A percentile compares a stretch with the other conserved stretches of the same genome.
phyloP scores from a whole-genome alignment of 2,329 filamentous ascomycete species.

The Tolypocladium sp. region DNA sequence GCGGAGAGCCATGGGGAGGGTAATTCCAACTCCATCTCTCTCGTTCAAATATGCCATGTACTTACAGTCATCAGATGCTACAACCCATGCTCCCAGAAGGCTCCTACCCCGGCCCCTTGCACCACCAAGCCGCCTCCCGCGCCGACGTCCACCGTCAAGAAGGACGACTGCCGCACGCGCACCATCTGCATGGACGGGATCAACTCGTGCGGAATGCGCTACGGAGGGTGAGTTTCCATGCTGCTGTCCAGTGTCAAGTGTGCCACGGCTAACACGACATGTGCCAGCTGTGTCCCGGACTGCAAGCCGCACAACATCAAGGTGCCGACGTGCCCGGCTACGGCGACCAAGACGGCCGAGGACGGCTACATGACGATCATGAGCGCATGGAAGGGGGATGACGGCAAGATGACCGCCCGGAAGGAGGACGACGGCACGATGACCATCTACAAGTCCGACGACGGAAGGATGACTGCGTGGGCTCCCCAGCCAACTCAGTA shows the following conservation, averaged over 20 bases:
- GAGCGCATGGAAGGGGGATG: background rate
- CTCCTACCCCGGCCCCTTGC: constrained; percentile 11
- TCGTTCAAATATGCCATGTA: background rate
- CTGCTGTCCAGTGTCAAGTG: background rate
- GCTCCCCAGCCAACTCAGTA: constrained; percentile 2
- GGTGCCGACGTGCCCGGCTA: constrained; percentile 9
- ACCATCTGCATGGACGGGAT: constrained; percentile 14
- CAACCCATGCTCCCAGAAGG: constrained; percentile 14
- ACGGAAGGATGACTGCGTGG: constrained; percentile 2
- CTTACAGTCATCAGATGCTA: constrained; percentile 15
- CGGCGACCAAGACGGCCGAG: background rate
- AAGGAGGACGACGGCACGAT: background rate
- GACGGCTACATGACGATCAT: background rate
- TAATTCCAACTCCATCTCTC: constrained; percentile 3
- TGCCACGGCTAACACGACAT: background rate
- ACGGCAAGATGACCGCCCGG: background rate
- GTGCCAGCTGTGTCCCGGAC: constrained; percentile 12
- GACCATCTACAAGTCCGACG: constrained; percentile 1
- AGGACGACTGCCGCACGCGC: constrained; percentile 13
- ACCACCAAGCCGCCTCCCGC: background rate
- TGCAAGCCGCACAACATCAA: constrained; percentile 10
- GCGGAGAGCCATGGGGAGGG: constrained; percentile 16
- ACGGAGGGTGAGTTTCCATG: constrained; percentile 10
- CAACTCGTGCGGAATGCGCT: constrained; percentile 14
- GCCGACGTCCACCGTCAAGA: background rate